Percentiles rank a stretch among this genome's conserved stretches.
phyloP scores from a whole-genome alignment of 352 stramenopile genomes.

The Phytophthora cactorum region DNA sequence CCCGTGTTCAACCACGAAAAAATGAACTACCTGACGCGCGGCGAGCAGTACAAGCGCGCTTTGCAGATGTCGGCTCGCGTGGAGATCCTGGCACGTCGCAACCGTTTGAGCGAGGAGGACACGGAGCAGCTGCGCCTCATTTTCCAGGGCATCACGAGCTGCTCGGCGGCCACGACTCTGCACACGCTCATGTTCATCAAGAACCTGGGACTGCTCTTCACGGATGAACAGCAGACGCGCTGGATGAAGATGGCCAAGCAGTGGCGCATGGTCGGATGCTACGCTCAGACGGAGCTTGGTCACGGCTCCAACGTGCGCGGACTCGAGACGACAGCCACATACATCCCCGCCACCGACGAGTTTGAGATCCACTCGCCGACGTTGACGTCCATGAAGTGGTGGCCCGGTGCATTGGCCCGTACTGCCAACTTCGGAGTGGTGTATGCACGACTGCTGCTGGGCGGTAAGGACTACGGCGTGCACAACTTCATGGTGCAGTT shows the following conservation, averaged over 20 bases:
- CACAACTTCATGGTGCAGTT: constrained; percentile 98
- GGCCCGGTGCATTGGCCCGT: constrained; percentile 94
- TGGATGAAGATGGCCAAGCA: constrained; percentile 79
- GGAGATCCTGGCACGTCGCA: constrained; percentile 60
- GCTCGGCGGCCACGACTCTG: constrained; percentile 60
- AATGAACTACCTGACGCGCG: constrained; percentile 75
- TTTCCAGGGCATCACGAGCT: constrained; percentile 64
- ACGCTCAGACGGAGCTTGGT: constrained; percentile 90
- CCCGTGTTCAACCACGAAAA: constrained; percentile 60
- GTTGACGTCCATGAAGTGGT: constrained; percentile 96
- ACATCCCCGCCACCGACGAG: constrained; percentile 86
- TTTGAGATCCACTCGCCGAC: constrained; percentile 96
- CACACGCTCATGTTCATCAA: constrained; percentile 83
- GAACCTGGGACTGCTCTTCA: constrained; percentile 68
- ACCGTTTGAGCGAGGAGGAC: constrained; percentile 62
- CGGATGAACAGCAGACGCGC: constrained; percentile 64
- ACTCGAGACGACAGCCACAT: constrained; percentile 96
- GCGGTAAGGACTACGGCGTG: constrained; percentile 89
- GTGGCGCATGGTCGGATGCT: constrained; percentile 83
- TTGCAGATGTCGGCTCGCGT: constrained; percentile 64
- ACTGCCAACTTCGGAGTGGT: constrained; percentile 92
- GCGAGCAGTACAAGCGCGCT: constrained; percentile 63
- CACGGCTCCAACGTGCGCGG: constrained; percentile 89
- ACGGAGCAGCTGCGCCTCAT: constrained; percentile 58
- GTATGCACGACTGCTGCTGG: constrained; percentile 89